Conservation (phyloP, 345 rosid genomes). For the Atalantia buxifolia region DNA sequence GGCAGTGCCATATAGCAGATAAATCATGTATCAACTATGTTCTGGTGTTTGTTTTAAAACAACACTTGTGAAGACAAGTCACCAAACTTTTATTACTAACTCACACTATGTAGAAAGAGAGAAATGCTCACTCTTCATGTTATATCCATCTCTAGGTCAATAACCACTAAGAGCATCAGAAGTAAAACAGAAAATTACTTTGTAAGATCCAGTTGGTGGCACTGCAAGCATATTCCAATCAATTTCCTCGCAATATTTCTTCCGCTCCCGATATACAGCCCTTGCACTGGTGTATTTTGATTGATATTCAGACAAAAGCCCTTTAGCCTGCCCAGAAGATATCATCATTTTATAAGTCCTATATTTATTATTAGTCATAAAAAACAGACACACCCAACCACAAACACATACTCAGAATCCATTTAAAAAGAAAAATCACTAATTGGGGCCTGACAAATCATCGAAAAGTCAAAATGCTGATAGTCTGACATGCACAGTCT, state of each 20-base stretch:
- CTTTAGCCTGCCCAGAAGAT: constrained; percentile 74
- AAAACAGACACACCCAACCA: not conserved
- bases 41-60: not conserved
- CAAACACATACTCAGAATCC: not conserved
- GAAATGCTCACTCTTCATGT: not conserved
- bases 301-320: constrained; percentile 84
- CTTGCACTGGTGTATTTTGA: constrained; percentile 88
- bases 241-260: constrained; percentile 90
- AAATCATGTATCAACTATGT: not conserved
- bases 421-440: constrained; percentile 27
- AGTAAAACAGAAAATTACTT: constrained; percentile 40
- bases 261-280: constrained; percentile 90
- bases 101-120: not conserved
- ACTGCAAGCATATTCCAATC: constrained; percentile 95
- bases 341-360: constrained; percentile 21
- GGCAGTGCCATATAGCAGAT: not conserved
- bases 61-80: not conserved
- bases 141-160: constrained; percentile 2
- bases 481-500: constrained; percentile 29
- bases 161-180: constrained; percentile 5
- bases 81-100: not conserved
- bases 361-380: not conserved
- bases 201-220: constrained; percentile 74
- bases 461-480: constrained; percentile 67
- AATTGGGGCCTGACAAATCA: constrained; percentile 60